phyloP scores from a whole-genome alignment of 306 rosid species.

The Trifolium fragiferum region DNA sequence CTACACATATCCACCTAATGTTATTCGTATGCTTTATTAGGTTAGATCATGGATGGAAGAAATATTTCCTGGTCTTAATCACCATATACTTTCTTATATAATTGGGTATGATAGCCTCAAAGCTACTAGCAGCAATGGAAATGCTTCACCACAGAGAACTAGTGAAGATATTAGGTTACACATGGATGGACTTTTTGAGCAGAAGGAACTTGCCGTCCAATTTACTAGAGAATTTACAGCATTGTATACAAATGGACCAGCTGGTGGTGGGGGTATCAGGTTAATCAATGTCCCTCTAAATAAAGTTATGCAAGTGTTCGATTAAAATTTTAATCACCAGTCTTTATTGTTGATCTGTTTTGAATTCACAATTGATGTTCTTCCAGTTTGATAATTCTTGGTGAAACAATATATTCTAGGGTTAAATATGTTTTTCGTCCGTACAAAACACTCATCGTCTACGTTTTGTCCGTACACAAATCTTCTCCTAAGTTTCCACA shows the following conservation, averaged over 20 bases:
- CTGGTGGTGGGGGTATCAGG: conserved; percentile 97
- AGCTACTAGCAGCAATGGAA: conserved; percentile 50
- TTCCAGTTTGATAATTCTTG: conserved; percentile 19
- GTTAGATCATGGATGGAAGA: conserved; percentile 97
- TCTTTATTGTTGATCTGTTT: conserved; percentile 13
- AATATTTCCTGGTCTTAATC: conserved; percentile 58
- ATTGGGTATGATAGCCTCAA: conserved; percentile 90
- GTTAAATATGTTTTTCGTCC: background rate
- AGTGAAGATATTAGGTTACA: conserved; percentile 74
- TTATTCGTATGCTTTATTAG: conserved; percentile 52
- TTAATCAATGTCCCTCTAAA: conserved; percentile 39
- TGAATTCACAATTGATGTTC: background rate
- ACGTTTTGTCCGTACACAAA: background rate
- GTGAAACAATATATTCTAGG: conserved; percentile 9
- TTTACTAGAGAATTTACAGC: conserved; percentile 80
- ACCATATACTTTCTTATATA: conserved; percentile 65
- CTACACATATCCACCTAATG: conserved; percentile 11
- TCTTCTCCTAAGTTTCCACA: background rate
- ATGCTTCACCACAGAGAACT: conserved; percentile 35
- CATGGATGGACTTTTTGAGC: conserved; percentile 83
- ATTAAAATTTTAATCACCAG: background rate
- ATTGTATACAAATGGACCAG: conserved; percentile 94
- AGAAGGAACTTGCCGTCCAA: conserved; percentile 70
- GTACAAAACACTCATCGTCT: background rate
- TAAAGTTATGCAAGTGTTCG: conserved; percentile 20